Conservation (phyloP, 768 basidiomycete genomes). For the Termitomyces sp. region DNA sequence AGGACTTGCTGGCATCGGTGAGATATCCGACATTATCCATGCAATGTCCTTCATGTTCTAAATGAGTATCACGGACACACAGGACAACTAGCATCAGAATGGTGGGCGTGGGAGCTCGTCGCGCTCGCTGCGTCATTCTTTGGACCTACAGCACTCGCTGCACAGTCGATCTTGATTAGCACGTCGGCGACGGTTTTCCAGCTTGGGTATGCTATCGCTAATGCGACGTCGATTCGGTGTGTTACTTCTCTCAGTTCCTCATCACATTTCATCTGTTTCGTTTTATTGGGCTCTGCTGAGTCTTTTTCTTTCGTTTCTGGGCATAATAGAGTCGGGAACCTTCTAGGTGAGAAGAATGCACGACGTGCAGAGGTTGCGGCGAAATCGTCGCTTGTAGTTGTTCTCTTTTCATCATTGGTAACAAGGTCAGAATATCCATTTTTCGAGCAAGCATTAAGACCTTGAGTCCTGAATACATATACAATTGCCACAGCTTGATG, state of each 20-base stretch:
- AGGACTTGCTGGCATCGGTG: slow-evolving; percentile 77
- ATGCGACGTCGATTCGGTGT: slow-evolving; percentile 3
- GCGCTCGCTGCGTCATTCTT: slow-evolving; percentile 51
- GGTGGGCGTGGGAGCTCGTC: slow-evolving; percentile 95
- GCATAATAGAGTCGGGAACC: slow-evolving; percentile 4
- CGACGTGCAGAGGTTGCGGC: slow-evolving; percentile 4
- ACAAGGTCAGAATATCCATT: not conserved
- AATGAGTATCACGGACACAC: no score
- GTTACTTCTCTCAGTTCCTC: not conserved
- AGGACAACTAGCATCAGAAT: slow-evolving; percentile 82
- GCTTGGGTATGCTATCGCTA: slow-evolving; percentile 3
- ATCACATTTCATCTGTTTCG: no score
- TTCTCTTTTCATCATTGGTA: not conserved
- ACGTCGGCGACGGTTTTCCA: slow-evolving; percentile 4
- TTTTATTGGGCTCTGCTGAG: not conserved
- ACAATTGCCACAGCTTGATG: not conserved
- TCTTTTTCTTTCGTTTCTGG: not conserved
- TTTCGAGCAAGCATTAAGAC: no score
- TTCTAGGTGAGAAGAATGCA: not conserved
- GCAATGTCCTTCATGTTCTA: no score
- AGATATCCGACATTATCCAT: slow-evolving; percentile 20
- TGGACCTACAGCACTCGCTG: slow-evolving; percentile 1
- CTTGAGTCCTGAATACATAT: not conserved
- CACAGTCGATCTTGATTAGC: not conserved
- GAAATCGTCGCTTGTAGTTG: slow-evolving; percentile 6